phyloP scores from a whole-genome alignment of 495 filamentous ascomycete species.

The Talaromyces liani region DNA sequence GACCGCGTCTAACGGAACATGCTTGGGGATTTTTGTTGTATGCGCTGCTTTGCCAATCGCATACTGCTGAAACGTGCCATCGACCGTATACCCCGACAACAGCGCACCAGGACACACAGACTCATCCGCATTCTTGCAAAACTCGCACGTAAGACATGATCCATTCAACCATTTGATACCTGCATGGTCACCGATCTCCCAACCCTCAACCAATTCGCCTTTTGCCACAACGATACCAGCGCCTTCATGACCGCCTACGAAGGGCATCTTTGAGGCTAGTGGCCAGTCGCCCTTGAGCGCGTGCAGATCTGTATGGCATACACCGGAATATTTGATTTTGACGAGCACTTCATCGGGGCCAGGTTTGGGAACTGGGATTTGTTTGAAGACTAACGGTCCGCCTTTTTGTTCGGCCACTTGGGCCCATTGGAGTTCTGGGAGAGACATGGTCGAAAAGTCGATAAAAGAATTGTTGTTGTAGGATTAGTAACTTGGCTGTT shows the following conservation, averaged over 20 bases:
- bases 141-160: constrained; percentile 68
- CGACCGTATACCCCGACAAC: constrained; percentile 84
- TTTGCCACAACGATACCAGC: constrained; percentile 78
- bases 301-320: constrained; percentile 87
- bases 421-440: constrained; percentile 79
- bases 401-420: constrained; percentile 76
- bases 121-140: constrained; percentile 70
- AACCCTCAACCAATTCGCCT: constrained; percentile 62
- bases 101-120: constrained; percentile 65
- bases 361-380: constrained; percentile 71
- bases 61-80: constrained; percentile 92
- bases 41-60: constrained; percentile 77
- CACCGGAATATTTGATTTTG: constrained; percentile 87
- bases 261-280: constrained; percentile 63
- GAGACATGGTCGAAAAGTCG: constrained; percentile 19
- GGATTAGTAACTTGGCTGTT: no score
- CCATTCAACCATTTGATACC: constrained; percentile 93
- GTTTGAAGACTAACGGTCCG: constrained; percentile 68
- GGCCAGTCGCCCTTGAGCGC: constrained; percentile 89
- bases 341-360: constrained; percentile 83
- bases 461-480: background rate
- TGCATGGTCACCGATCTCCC: constrained; percentile 72
- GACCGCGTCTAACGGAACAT: constrained; percentile 64
- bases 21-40: constrained; percentile 70
- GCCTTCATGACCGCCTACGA: constrained; percentile 94